Evolutionary conservation across 2,329 filamentous ascomycete genomes (phyloP), one percentile per base, ranked within the genome.

Genomic region (Trichoderma koningii): DNA sequence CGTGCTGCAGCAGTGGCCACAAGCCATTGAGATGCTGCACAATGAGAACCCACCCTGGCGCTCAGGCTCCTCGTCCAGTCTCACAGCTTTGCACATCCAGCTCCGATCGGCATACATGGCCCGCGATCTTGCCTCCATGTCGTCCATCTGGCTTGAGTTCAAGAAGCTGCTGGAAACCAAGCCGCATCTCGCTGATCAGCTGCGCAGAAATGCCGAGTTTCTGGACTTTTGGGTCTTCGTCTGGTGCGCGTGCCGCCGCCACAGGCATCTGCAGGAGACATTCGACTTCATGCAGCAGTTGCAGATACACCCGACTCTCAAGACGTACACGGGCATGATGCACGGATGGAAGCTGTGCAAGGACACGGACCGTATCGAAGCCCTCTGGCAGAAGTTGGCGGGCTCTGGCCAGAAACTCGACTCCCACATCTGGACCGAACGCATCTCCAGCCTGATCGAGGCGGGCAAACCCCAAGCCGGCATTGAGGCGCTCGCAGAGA

Each of bases 321-420:
- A 79, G 69, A 89, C 90, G 0, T 95, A 90, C 85, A 89, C 87
- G 45, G 79, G 85, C 50, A 89, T 95, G 84, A 85, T 95, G 69
- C 82, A 85, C 64, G 91, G 91, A 1, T 92, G 88, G 76, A 85
- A 83, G 71, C 81, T 80, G 56, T 81, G 85, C 56, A 81, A 81
- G 62, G 87, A 92, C 70, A 69, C 80, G 0, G 74, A 79, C n/a
- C 86, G 83, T 23, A 79, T 93, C 66, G 84, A 88, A 63, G 81
- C 81, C 1, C 82, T 93, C 38, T 96, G 92, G 91, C 69, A 76
- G 0, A 85, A 84, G 68, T 85, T 95, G 76, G 71, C 83, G 3
- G 73, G 72, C 9, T 82, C 86, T 1, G 84, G 85, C 1, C 71
- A 87, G 10, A 76, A 83, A 68, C 85, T 92, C 5, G 91, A 94